Evolutionary conservation across 2,329 filamentous ascomycete genomes (phyloP).

Genomic region (Fusarium sp.): DNA sequence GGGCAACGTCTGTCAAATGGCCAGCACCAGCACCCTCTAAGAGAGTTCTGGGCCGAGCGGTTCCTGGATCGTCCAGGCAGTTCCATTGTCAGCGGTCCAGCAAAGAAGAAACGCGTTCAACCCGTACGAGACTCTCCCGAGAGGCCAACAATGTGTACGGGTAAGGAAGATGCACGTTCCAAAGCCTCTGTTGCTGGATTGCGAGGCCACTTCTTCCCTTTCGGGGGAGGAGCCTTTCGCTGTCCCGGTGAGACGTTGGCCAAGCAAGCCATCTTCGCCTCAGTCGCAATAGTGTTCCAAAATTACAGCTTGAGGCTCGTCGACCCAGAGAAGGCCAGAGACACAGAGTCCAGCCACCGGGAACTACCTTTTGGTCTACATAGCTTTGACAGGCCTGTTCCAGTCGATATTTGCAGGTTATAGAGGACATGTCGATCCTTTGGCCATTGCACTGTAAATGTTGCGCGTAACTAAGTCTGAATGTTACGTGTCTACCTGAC

Average conservation of each 20-base stretch:
- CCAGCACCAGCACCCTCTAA: neutral
- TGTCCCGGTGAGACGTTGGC: too few relatives aligned
- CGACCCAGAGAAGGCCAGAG: neutral
- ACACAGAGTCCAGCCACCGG: neutral
- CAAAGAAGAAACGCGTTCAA: neutral
- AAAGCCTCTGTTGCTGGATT: too few relatives aligned
- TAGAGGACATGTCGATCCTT: neutral
- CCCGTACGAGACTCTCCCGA: too few relatives aligned
- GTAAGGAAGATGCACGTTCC: too few relatives aligned
- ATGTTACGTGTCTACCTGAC: too few relatives aligned
- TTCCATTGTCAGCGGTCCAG: neutral
- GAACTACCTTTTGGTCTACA: neutral
- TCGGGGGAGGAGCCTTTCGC: too few relatives aligned
- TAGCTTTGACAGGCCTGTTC: neutral
- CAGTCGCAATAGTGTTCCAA: too few relatives aligned
- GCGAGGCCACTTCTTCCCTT: too few relatives aligned
- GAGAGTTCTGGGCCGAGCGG: constrained; percentile 2
- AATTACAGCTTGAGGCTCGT: neutral
- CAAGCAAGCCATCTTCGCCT: too few relatives aligned
- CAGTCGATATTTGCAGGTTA: neutral
- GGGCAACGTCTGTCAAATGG: neutral
- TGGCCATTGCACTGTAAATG: too few relatives aligned
- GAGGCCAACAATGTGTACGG: too few relatives aligned
- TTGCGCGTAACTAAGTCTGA: too few relatives aligned
- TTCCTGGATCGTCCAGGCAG: constrained; percentile 12